Evolutionary conservation across 768 basidiomycete genomes (phyloP), one percentile per base, ranked within the genome.

Genomic region (Aureoboletus auriporus): DNA sequence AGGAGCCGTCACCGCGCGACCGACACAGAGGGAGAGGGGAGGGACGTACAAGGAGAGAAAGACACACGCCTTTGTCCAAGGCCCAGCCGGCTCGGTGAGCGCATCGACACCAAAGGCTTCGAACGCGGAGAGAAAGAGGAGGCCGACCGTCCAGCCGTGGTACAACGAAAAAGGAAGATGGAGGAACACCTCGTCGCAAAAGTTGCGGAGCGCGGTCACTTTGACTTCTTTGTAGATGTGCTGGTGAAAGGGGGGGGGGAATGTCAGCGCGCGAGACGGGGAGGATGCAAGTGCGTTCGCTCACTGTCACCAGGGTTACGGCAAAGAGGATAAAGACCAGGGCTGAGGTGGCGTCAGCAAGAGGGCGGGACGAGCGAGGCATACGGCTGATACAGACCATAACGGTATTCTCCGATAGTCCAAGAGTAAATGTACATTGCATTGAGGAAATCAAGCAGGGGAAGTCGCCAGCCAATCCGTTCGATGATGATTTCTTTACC

Each of bases 121-220:
- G 53, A 83, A 83, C 2, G 65, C 79, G 28, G 79, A 74, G 49
- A 81, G 65, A 56, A 82, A 59, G 55, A 82, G 65, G 55, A 78
- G 72, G 35, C 74, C 65, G 53, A 78, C 75, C 11, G 72, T 71
- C 78, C 79, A 80, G 44, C 82, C 83, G 56, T 84, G 83, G 64
- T 78, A 86, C 40, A 86, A 69, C 11, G 78, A 83, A 71, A 88
- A 87, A 5, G 86, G 85, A 10, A 85, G 75, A 60, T 86, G 83
- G n/a, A 87, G 68, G 43, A 84, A 83, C 51, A 83, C 59, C 55
- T 84, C 83, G 55, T 84, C 82, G 36, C 68, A 69, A 39, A 75
- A 56, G 53, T 66, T 72, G 56, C 78, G 71, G 45, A 77, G 65
- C 17, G 70, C 64, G n/a, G 62, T 79, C 56, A 72, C 75, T 67